These are phyloP conservation scores for Coemansia sp. DNA, from an alignment of 192 early-diverging fungal genomes.

Conservation along the genomic window DNA sequence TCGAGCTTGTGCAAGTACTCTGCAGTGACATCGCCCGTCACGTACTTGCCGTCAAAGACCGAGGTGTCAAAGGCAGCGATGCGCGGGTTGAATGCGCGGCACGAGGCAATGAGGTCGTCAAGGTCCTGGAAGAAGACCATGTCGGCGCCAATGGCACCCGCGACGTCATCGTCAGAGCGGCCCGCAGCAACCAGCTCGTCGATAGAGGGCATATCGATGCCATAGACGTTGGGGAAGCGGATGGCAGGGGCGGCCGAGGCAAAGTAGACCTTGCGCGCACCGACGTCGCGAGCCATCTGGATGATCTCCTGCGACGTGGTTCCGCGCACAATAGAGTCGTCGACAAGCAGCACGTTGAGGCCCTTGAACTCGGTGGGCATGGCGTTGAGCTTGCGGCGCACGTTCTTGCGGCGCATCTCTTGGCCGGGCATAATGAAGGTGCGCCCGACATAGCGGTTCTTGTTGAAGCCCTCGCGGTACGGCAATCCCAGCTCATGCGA, in stretches of 20 bases:
- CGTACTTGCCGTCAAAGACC: constrained; percentile 94
- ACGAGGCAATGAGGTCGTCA: constrained; percentile 81
- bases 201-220: constrained; percentile 98
- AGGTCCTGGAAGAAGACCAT: constrained; percentile 92
- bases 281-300: constrained; percentile 98
- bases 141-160: constrained; percentile 91
- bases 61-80: constrained; percentile 92
- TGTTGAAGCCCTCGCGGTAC: constrained; percentile 99
- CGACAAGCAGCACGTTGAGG: constrained; percentile 97
- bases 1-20: constrained; percentile 68
- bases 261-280: constrained; percentile 98
- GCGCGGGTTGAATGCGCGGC: constrained; percentile 79
- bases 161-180: constrained; percentile 81
- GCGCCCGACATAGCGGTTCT: constrained; percentile 98
- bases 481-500: constrained; percentile 85
- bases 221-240: constrained; percentile 98
- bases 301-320: constrained; percentile 99
- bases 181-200: constrained; percentile 87
- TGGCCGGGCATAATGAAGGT: constrained; percentile 99
- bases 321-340: constrained; percentile 99
- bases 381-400: constrained; percentile 96
- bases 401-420: constrained; percentile 83
- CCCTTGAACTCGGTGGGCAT: constrained; percentile 96
- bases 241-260: constrained; percentile 97
- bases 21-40: constrained; percentile 76